Conservation (phyloP, 2,329 filamentous ascomycete species). For the Colletotrichum limetticola region DNA sequence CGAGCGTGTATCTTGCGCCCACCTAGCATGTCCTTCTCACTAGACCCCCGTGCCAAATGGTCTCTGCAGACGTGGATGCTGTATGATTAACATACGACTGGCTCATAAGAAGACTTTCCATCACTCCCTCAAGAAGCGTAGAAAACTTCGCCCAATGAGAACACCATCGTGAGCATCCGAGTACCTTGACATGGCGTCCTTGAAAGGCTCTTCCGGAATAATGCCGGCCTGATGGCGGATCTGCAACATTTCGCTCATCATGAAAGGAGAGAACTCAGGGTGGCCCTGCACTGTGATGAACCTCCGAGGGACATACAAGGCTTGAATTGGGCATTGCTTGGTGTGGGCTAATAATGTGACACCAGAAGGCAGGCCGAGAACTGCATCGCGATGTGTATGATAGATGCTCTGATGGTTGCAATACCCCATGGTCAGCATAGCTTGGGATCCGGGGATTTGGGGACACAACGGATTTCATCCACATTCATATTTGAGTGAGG, state of each 20-base stretch:
- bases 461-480: neutral
- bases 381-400: neutral
- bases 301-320: neutral
- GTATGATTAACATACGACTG: neutral
- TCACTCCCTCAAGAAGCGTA: neutral
- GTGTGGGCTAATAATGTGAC: neutral
- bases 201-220: neutral
- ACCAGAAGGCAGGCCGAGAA: neutral
- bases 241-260: neutral
- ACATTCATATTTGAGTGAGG: neutral
- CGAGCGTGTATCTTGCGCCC: no score
- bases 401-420: neutral
- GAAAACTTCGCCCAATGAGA: neutral
- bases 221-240: neutral
- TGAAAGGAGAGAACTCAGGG: neutral
- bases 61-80: no score
- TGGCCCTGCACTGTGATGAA: neutral
- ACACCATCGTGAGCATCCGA: neutral
- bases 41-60: no score
- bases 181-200: neutral
- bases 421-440: neutral
- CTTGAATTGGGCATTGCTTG: neutral
- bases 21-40: no score
- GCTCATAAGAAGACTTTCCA: accelerated
- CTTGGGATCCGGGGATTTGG: no score